Base-by-base conservation (phyloP, 345 rosid species). In the Euclidium syriacum region DNA sequence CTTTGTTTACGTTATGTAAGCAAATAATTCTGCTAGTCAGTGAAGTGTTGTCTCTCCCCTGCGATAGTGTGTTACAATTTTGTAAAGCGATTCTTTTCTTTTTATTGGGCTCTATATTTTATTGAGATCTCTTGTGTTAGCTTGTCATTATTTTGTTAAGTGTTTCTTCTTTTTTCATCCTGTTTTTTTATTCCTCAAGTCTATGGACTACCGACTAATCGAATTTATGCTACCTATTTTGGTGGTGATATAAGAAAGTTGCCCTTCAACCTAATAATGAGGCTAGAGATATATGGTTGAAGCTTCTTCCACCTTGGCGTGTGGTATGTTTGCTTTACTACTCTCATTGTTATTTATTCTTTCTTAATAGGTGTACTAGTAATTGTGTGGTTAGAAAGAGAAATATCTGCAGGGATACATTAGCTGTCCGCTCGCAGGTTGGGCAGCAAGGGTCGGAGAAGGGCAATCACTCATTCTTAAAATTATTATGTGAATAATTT, bases 201-300 rank as follows among this genome's bases (percentile, higher is more conserved):
- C 35, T 94, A 87, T 68, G 63, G 83, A 34, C 72, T 94, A 36
- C 99, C 97, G 1, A 16, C 74, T 23, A 87, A 94, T 59, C 81
- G 92, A 35, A 56, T 94, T 55, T 94, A 94, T 65, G 99, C 99
- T 4, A 94, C 99, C 5, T 94, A 94, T 75, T 94, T 94, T 50
- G 95, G 95, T n/a, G 99, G 99, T 54, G 99, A 90, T 77, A n/a
- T n/a, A 95, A 87, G 64, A 78, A 79, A 64, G 81, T 77, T 67
- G 96, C 96, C 56, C 90, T 94, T 60, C 80, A 83, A 52, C 90
- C 97, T 59, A 97, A 94, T 75, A 74, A 27, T 62, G 96, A 94
- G 73, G 97, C 99, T 68, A 84, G 81, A 62, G 90, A 83, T 59
- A 70, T 80, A 58, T 94, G 99, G 99, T 83, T 83, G 22, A 68